Evolutionary conservation across 2,329 filamentous ascomycete genomes (phyloP), one percentile per base, ranked within the genome.

Genomic region (Phaeoacremonium minimum): DNA sequence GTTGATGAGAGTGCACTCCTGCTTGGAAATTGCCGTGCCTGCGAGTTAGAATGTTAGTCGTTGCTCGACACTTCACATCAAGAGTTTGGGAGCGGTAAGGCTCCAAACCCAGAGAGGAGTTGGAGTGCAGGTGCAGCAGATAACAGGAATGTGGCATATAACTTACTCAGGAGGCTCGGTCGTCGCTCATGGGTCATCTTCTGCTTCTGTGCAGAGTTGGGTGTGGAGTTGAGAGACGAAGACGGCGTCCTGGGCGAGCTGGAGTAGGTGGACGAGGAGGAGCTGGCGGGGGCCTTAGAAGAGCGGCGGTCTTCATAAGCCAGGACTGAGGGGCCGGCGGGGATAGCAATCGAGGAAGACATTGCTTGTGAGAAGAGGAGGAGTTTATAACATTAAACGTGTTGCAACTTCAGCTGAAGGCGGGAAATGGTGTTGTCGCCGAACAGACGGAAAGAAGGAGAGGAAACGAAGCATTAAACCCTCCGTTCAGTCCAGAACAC

Each of bases 1-100:
- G 56, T 89, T 86, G 58, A 90, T 80, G 32, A 88, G 83, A n/a
- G 82, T 88, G 52, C 83, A 83, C 60, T 89, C 83, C 49, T 85
- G 75, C 57, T 85, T 80, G 30, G 79, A 79, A 43, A 90, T 70
- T 14, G 84, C 82, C 29, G 78, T 75, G 58, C 85, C 85, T 88
- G 46, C 17, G 17, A 41, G 37, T 40, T 37, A 38, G 34, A 41
- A 38, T 30, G 30, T 44, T 46, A 35, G 53, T 38, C 30, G 40
- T 37, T 18, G n/a, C n/a, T n/a, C n/a, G n/a, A n/a, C n/a, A n/a
- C n/a, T n/a, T n/a, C n/a, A n/a, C n/a, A n/a, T n/a, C n/a, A n/a
- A n/a, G n/a, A n/a, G n/a, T n/a, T n/a, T n/a, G n/a, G n/a, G n/a
- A n/a, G n/a, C n/a, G n/a, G n/a, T n/a, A n/a, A n/a, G n/a, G n/a